Evolutionary conservation across 1,284 basidiomycete genomes (phyloP).

Genomic region (Boletus albobrunnescens): DNA sequence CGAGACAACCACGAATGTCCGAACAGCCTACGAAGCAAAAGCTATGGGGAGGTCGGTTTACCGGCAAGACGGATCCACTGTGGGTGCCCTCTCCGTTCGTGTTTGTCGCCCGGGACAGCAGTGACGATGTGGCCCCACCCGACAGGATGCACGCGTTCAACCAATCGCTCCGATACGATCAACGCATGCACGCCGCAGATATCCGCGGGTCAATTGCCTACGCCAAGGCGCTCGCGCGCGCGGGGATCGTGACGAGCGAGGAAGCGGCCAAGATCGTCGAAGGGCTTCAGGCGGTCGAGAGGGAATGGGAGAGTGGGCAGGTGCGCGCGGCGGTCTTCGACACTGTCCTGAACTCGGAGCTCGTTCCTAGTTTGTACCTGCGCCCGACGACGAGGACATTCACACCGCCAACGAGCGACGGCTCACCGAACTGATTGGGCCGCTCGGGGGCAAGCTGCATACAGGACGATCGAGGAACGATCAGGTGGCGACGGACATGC

Average conservation of each 20-base stretch:
- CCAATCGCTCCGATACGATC: constrained; percentile 92
- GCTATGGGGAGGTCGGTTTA: constrained; percentile 87
- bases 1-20: constrained; percentile 36
- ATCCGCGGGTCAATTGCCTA: constrained; percentile 95
- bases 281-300: constrained; percentile 75
- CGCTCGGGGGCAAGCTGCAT: constrained; percentile 89
- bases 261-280: constrained; percentile 74
- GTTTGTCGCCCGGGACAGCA: background rate
- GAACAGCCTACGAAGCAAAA: constrained; percentile 72
- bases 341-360: too few species aligned
- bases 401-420: constrained; percentile 99
- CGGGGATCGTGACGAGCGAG: constrained; percentile 74
- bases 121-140: background rate
- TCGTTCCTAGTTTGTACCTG: constrained; percentile 56
- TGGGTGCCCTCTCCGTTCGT: constrained; percentile 35
- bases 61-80: constrained; percentile 85
- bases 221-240: constrained; percentile 78
- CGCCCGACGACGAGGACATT: constrained; percentile 93
- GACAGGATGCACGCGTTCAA: constrained; percentile 92
- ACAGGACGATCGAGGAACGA: constrained; percentile 96
- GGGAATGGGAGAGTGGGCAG: constrained; percentile 79
- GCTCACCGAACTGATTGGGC: constrained; percentile 88
- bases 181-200: constrained; percentile 90
- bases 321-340: constrained; percentile 39
- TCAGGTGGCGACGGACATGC: constrained; percentile 97